These are phyloP conservation scores for Fusarium sp. DNA, from an alignment of 2,329 filamentous ascomycete species.

Conservation along the genomic window DNA sequence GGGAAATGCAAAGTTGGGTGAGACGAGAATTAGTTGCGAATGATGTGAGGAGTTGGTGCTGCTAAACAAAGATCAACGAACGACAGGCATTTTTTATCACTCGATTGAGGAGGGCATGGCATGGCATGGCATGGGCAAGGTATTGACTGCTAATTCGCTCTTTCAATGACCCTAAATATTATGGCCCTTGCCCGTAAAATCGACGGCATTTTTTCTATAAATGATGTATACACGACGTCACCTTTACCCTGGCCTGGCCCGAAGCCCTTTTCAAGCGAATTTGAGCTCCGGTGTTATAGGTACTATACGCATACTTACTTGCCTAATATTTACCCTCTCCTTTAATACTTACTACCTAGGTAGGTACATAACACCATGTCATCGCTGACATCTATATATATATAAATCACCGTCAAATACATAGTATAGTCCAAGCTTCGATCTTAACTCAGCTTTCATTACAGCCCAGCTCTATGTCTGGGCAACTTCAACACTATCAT, in stretches of 20 bases:
- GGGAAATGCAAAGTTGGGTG: too few relatives aligned
- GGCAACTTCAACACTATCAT: conserved; percentile 13
- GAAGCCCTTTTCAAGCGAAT: too few relatives aligned
- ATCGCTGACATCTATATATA: too few relatives aligned
- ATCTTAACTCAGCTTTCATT: conserved; percentile 29
- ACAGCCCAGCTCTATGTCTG: conserved; percentile 18
- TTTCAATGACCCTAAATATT: neutral
- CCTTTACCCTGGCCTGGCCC: neutral
- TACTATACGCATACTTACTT: too few relatives aligned
- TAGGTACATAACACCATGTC: too few relatives aligned
- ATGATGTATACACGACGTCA: conserved; percentile 37
- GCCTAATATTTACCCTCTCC: too few relatives aligned
- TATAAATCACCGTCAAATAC: too few relatives aligned
- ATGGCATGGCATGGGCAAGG: too few relatives aligned
- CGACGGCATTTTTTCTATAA: conserved; percentile 8
- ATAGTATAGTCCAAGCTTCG: neutral
- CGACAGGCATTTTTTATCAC: neutral
- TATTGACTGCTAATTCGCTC: neutral
- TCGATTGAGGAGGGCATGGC: neutral
- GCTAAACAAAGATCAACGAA: neutral
- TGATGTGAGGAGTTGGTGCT: neutral
- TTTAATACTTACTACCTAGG: too few relatives aligned
- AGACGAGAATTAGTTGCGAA: conserved; percentile 6
- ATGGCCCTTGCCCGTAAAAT: neutral
- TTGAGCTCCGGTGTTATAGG: too few relatives aligned